These are phyloP conservation scores for Dianthus caryophyllus DNA, from an alignment of 148 eudicot genomes.

Conservation along the genomic window DNA sequence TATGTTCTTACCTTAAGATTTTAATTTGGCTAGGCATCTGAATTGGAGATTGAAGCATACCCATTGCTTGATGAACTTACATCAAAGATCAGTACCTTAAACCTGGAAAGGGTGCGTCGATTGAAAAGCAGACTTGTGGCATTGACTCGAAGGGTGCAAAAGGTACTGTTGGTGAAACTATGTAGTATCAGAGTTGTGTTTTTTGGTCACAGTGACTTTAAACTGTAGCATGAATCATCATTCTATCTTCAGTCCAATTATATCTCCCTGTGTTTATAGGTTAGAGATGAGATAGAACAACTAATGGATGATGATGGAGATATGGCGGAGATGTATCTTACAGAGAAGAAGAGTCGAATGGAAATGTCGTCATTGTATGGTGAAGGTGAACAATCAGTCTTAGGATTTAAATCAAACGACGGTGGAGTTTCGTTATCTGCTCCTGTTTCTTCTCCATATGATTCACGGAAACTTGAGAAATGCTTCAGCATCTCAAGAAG, in stretches of 20 bases:
- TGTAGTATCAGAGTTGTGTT: too few relatives aligned
- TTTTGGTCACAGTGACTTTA: background rate
- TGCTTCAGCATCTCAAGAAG: slow-evolving; percentile 81
- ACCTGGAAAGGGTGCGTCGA: slow-evolving; percentile 85
- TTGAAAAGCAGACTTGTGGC: slow-evolving; percentile 95
- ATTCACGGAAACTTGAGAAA: slow-evolving; percentile 67
- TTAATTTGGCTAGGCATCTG: slow-evolving; percentile 61
- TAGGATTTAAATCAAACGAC: slow-evolving; percentile 63
- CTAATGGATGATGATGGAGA: slow-evolving; percentile 99
- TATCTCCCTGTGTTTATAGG: slow-evolving; percentile 36
- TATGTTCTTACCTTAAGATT: slow-evolving; percentile 7
- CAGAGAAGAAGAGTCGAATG: slow-evolving; percentile 84
- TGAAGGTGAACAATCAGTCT: slow-evolving; percentile 78
- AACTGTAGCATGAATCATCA: background rate
- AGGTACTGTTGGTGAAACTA: slow-evolving; percentile 44
- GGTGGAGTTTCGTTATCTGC: slow-evolving; percentile 63
- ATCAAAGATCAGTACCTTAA: slow-evolving; percentile 85
- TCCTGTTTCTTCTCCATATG: slow-evolving; percentile 81
- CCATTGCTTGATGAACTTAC: slow-evolving; percentile 98
- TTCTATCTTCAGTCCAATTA: background rate
- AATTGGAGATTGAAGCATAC: slow-evolving; percentile 91
- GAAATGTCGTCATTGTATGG: slow-evolving; percentile 61
- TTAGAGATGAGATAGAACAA: slow-evolving; percentile 98
- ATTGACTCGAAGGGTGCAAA: slow-evolving; percentile 87
- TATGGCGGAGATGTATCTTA: slow-evolving; percentile 99